Conservation (phyloP, 2,329 filamentous ascomycete genomes). For the Paecilomyces variotii region DNA sequence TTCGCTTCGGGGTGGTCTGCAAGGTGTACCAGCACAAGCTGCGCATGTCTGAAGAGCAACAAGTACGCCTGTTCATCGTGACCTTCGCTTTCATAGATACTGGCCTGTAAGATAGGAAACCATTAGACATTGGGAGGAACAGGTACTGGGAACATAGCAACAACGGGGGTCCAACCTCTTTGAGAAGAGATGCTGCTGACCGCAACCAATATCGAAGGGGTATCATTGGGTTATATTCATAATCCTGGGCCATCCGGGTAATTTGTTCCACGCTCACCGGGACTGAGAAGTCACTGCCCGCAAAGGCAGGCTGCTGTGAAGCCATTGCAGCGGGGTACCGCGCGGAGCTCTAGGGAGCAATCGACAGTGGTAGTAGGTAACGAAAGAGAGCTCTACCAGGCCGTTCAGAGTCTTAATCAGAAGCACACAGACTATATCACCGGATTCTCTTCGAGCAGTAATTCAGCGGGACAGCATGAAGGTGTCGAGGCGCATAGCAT, state of each 20-base stretch:
- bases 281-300: constrained; percentile 28
- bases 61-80: constrained; percentile 85
- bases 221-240: constrained; percentile 70
- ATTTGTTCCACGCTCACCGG: constrained; percentile 74
- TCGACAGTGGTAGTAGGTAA: too few species aligned
- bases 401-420: background rate
- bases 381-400: background rate
- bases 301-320: constrained; percentile 11
- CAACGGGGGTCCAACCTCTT: constrained; percentile 57
- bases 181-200: constrained; percentile 68
- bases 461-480: background rate
- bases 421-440: background rate
- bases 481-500: background rate
- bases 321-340: constrained; percentile 13
- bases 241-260: constrained; percentile 64
- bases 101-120: constrained; percentile 49
- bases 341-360: background rate
- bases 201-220: constrained; percentile 74
- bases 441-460: background rate
- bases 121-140: background rate
- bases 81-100: constrained; percentile 75
- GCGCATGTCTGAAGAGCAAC: constrained; percentile 80
- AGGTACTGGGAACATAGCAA: background rate
- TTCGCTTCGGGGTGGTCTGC: constrained; percentile 67
- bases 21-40: constrained; percentile 71